These are phyloP conservation scores for Exutisphaerella laricina DNA, from an alignment of 2,329 filamentous ascomycete species.

Conservation along the genomic window DNA sequence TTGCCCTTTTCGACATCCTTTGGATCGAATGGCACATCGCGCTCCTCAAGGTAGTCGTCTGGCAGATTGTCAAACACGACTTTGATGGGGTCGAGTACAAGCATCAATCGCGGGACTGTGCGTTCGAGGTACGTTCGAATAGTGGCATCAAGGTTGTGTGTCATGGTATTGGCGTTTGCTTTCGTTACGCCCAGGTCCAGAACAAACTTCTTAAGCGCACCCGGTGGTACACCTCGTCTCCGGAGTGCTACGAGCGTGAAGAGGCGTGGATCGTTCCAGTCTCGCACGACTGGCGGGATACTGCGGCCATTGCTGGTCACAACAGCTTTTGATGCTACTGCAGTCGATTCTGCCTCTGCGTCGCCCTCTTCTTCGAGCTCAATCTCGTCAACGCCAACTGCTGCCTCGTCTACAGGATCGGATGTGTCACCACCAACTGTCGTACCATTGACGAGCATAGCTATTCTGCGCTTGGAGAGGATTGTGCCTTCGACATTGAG, in stretches of 20 bases:
- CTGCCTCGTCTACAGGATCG: conserved; percentile 24
- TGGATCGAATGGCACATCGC: conserved; percentile 72
- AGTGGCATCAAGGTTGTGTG: conserved; percentile 75
- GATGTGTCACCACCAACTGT: conserved; percentile 29
- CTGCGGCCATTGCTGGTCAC: conserved; percentile 22
- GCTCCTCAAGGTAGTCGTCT: conserved; percentile 58
- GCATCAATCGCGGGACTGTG: conserved; percentile 81
- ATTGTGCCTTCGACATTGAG: conserved; percentile 79
- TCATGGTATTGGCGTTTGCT: conserved; percentile 70
- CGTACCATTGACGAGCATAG: conserved; percentile 67
- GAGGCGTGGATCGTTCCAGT: conserved; percentile 86
- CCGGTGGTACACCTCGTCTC: conserved; percentile 78
- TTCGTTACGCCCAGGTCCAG: conserved; percentile 90
- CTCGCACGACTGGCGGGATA: conserved; percentile 59
- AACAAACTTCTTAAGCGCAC: conserved; percentile 82
- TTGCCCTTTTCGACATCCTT: conserved; percentile 67
- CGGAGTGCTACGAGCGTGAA: conserved; percentile 82
- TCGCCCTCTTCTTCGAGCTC: conserved; percentile 41
- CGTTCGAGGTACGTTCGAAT: conserved; percentile 82
- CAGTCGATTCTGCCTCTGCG: conserved; percentile 29
- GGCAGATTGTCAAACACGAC: conserved; percentile 75
- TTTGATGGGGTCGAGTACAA: conserved; percentile 78
- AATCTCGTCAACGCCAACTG: conserved; percentile 35
- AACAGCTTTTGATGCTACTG: conserved; percentile 21
- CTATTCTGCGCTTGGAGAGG: conserved; percentile 78